These are phyloP conservation scores for Aspergillus ruber DNA, from an alignment of 2,329 filamentous ascomycete genomes.

Conservation along the genomic window DNA sequence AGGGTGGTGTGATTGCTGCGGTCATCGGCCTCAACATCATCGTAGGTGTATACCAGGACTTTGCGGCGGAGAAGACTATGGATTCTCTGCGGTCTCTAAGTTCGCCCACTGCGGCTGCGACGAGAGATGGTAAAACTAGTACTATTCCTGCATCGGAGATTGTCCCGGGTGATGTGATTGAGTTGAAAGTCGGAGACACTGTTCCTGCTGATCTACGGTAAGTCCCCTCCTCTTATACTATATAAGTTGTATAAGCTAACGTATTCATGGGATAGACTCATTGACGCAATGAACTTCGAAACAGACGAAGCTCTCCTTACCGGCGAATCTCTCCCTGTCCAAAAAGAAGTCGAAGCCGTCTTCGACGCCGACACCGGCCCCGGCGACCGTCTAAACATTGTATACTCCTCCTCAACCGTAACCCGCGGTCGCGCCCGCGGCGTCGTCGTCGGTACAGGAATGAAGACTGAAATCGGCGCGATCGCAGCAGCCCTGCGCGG, in stretches of 20 bases:
- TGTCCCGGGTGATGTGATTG: conserved; percentile 56
- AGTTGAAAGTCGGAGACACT: conserved; percentile 54
- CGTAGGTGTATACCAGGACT: conserved; percentile 58
- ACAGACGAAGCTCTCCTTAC: conserved; percentile 64
- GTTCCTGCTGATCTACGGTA: conserved; percentile 56
- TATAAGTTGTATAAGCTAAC: conserved; percentile 17
- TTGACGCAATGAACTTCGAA: conserved; percentile 64
- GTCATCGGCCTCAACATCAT: conserved; percentile 54
- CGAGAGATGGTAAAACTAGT: conserved; percentile 52
- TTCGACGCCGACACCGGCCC: conserved; percentile 50
- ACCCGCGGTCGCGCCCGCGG: conserved; percentile 55
- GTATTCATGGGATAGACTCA: conserved; percentile 31
- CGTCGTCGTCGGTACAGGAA: conserved; percentile 56
- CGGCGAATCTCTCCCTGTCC: conserved; percentile 56
- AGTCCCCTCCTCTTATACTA: conserved; percentile 13
- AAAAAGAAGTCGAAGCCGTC: conserved; percentile 41
- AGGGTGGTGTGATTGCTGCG: conserved; percentile 54
- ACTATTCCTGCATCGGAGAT: conserved; percentile 53
- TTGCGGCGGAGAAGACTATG: conserved; percentile 57
- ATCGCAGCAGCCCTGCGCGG: conserved; percentile 60
- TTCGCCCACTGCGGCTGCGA: conserved; percentile 52
- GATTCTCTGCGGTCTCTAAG: conserved; percentile 52
- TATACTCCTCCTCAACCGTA: conserved; percentile 57
- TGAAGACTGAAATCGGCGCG: conserved; percentile 58
- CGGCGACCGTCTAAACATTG: conserved; percentile 56